Base-by-base conservation (phyloP, 1,284 basidiomycete species). In the Fistulina hepatica region DNA sequence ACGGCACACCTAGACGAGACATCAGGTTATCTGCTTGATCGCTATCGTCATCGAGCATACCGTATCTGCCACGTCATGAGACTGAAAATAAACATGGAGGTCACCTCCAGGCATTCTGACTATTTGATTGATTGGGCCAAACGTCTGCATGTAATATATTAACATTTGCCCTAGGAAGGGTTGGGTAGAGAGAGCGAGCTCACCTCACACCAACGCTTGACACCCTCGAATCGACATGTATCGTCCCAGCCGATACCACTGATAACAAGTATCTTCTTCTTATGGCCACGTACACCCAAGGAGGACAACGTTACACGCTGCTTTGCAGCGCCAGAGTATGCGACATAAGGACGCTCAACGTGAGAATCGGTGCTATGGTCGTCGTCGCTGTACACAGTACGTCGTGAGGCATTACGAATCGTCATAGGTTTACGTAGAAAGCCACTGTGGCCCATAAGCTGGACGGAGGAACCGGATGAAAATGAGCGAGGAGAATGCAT, bases 151-250 rank as follows among this genome's bases (percentile, higher is more conserved):
- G 40, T 21, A 23, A 36, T n/a, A 12, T 42, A 17, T 47, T 33
- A 34, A 21, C 26, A 40, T 24, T 16, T 30, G 19, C 35, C 44
- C 31, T 27, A 25, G n/a, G 25, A 23, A n/a, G 17, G 32, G 33
- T 10, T n/a, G n/a, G n/a, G n/a, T n/a, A n/a, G 6, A 39, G 26
- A 37, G 6, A 37, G 46, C 23, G 22, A 3, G 55, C 61, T 30
- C 52, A 81, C 79, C 64, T 81, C 77, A 48, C 81, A 84, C 81
- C 81, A 84, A 44, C 60, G 65, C 48, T 71, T 73, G 5, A 71
- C 60, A 10, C 67, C 72, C 30, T 76, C 71, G 44, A 75, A 65
- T 45, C 68, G 69, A 22, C 58, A 56, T 8, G 55, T 49, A 44
- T 77, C 75, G 15, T 63, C 61, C 5, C 58, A 52, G 3, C 61